phyloP scores from a whole-genome alignment of 2,329 filamentous ascomycete species.

The Diaporthe sp. region DNA sequence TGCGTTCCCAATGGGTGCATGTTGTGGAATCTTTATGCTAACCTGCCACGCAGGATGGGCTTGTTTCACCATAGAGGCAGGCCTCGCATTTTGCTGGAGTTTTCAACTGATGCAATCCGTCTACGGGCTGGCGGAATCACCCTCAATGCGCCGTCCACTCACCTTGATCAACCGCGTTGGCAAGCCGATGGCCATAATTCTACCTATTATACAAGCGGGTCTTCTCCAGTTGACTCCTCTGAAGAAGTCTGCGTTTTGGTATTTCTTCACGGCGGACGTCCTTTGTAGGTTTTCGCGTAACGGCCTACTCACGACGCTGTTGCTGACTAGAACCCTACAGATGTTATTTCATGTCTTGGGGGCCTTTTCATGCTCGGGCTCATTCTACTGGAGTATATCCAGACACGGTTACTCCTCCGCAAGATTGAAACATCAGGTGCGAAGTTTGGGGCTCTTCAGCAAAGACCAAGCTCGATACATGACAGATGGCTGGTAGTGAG shows the following conservation, averaged over 20 bases:
- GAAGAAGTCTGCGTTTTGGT: slow-evolving; percentile 31
- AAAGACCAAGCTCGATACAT: slow-evolving; percentile 37
- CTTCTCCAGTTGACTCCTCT: slow-evolving; percentile 14
- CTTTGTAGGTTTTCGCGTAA: slow-evolving; percentile 25
- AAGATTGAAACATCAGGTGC: slow-evolving; percentile 27
- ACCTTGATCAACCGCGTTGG: slow-evolving; percentile 27
- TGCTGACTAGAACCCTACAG: not conserved
- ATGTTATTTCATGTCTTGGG: slow-evolving; percentile 15
- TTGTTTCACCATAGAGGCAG: slow-evolving; percentile 29
- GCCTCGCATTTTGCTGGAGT: slow-evolving; percentile 38
- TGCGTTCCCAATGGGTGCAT: not conserved
- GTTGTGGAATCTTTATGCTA: not conserved
- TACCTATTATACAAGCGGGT: slow-evolving; percentile 10
- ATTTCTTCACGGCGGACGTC: slow-evolving; percentile 28
- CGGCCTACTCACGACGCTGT: too few species aligned
- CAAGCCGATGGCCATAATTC: slow-evolving; percentile 28
- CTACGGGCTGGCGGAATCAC: slow-evolving; percentile 31
- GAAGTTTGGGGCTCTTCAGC: slow-evolving; percentile 37
- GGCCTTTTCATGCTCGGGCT: slow-evolving; percentile 33
- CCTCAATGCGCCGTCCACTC: slow-evolving; percentile 11
- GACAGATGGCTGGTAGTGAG: slow-evolving; percentile 39
- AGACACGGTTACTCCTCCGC: slow-evolving; percentile 34
- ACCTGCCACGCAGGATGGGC: slow-evolving; percentile 31
- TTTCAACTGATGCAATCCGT: slow-evolving; percentile 36
- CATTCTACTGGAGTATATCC: slow-evolving; percentile 38